These are phyloP conservation scores for Protomyces macrosporus DNA, from an alignment of 1,139 yeast genomes.

Conservation along the genomic window DNA sequence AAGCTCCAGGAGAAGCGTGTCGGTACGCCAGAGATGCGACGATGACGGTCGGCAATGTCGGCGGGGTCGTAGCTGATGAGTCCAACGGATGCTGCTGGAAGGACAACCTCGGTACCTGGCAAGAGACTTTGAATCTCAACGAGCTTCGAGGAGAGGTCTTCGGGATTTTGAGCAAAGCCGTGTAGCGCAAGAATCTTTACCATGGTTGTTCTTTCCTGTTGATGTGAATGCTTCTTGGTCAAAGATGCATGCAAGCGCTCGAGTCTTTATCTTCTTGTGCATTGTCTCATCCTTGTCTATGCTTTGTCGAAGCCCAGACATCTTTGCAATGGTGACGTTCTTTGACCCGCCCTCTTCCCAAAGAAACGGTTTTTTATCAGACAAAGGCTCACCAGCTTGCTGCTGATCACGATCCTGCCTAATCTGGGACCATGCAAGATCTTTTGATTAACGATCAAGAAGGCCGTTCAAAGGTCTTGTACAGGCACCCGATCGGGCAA, in stretches of 20 bases:
- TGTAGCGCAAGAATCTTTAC: slow-evolving; percentile 50
- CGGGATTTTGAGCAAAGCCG: slow-evolving; percentile 45
- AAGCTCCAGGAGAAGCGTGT: slow-evolving; percentile 11
- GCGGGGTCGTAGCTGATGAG: slow-evolving; percentile 10
- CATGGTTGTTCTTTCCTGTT: slow-evolving; percentile 8
- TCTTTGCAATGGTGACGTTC: background rate
- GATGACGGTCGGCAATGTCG: slow-evolving; percentile 8
- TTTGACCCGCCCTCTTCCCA: background rate
- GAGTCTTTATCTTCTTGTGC: background rate
- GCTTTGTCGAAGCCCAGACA: background rate
- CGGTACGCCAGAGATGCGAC: background rate
- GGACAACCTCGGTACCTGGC: slow-evolving; percentile 2
- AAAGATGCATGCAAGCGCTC: background rate
- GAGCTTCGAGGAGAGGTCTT: slow-evolving; percentile 10
- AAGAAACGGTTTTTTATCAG: no score
- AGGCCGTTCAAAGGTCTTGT: no score
- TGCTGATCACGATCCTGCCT: no score
- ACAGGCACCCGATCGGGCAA: no score
- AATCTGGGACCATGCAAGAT: no score
- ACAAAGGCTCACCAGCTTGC: no score
- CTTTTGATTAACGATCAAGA: no score
- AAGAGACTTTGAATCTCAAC: slow-evolving; percentile 1
- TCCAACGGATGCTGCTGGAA: slow-evolving; percentile 7
- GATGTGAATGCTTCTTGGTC: no score
- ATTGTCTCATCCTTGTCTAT: background rate